Conservation (phyloP, 1,139 yeast genomes). For the Taiozyma sp. region DNA sequence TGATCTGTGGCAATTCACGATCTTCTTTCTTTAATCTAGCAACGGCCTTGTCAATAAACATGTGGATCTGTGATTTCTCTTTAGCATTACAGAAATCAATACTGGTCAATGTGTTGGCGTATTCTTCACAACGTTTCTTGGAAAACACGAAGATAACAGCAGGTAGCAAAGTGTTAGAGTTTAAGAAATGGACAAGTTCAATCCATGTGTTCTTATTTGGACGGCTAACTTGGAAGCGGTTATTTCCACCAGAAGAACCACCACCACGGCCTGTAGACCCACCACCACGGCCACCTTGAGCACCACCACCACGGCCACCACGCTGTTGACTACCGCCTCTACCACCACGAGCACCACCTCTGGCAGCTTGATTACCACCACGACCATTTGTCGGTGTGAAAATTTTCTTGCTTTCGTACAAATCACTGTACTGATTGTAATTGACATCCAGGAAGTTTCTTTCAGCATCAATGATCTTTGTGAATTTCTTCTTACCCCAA, state of each 20-base stretch:
- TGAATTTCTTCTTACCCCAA: conserved; percentile 69
- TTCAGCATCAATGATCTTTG: conserved; percentile 68
- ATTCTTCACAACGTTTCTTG: conserved; percentile 88
- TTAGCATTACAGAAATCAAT: conserved; percentile 75
- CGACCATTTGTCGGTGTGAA: conserved; percentile 29
- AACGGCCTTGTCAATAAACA: conserved; percentile 88
- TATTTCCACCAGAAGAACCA: conserved; percentile 8
- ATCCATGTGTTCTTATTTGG: conserved; percentile 81
- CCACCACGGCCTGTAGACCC: conserved; percentile 23
- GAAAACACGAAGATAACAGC: conserved; percentile 93
- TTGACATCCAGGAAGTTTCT: conserved; percentile 63
- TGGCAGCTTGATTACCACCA: conserved; percentile 27
- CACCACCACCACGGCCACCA: conserved; percentile 31
- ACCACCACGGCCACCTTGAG: conserved; percentile 26
- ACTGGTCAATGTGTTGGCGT: conserved; percentile 71
- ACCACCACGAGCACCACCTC: conserved; percentile 26
- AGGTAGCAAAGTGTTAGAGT: conserved; percentile 66
- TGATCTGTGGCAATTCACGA: conserved; percentile 85
- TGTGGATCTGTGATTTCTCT: conserved; percentile 86
- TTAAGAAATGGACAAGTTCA: conserved; percentile 66
- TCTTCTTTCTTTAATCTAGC: conserved; percentile 87
- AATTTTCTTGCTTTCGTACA: conserved; percentile 38
- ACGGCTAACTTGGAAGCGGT: conserved; percentile 34
- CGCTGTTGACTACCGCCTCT: conserved; percentile 35
- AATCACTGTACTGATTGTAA: conserved; percentile 55